Evolutionary conservation across 139 green algal genomes (phyloP).

Genomic region (Pleodorina starrii): DNA sequence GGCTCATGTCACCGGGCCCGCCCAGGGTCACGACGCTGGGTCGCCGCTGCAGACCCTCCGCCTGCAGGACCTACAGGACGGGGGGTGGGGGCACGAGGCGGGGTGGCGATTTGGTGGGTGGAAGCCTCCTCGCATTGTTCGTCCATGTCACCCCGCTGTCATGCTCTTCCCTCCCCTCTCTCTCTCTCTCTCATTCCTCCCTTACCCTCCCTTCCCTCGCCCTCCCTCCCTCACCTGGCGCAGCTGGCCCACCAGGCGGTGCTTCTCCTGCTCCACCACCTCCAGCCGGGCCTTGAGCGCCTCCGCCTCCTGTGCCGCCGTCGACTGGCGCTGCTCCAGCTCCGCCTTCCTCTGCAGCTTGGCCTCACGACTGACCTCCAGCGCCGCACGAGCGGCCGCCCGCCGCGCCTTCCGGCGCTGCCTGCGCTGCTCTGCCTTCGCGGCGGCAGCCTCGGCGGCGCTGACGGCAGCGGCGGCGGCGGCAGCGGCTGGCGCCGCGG

Average conservation of each 20-base stretch:
- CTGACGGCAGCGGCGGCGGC: not conserved
- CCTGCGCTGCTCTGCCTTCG: not conserved
- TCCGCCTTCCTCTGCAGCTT: not conserved
- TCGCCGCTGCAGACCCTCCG: slow-evolving; percentile 38
- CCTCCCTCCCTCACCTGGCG: no score
- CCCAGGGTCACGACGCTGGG: slow-evolving; percentile 22
- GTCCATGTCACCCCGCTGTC: no score
- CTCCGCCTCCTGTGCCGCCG: not conserved
- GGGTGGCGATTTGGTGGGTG: no score
- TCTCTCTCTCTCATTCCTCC: no score
- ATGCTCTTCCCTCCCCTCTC: no score
- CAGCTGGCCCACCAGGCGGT: slow-evolving; percentile 25
- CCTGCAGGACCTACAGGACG: slow-evolving; percentile 25
- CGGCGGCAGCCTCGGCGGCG: not conserved
- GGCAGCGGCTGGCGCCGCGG: not conserved
- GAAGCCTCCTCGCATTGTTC: no score
- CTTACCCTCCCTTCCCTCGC: no score
- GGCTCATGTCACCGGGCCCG: not conserved
- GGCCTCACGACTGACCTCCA: not conserved
- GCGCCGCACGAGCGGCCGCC: not conserved
- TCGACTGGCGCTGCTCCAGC: not conserved
- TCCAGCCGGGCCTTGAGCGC: slow-evolving; percentile 24
- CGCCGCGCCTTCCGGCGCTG: not conserved
- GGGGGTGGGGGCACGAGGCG: no score
- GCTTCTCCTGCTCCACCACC: slow-evolving; percentile 39